phyloP scores from a whole-genome alignment of 306 rosid genomes.

The Prunus mira region DNA sequence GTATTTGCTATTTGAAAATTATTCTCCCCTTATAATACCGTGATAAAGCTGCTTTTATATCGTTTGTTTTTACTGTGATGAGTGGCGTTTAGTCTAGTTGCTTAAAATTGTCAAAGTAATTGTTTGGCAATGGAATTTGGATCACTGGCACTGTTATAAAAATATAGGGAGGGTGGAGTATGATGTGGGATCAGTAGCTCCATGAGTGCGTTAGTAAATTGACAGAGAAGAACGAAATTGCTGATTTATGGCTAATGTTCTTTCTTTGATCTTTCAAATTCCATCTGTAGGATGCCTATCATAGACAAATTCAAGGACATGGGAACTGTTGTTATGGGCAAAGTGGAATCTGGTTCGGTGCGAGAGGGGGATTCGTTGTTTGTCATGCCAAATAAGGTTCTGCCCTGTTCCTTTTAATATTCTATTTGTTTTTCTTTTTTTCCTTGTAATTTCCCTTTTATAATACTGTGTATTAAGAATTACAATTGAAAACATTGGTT shows the following conservation, averaged over 20 bases:
- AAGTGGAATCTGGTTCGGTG: conserved; percentile 86
- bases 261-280: conserved; percentile 6
- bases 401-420: not conserved
- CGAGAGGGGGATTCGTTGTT: conserved; percentile 76
- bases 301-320: conserved; percentile 91
- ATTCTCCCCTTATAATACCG: not conserved
- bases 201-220: not conserved
- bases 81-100: not conserved
- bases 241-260: not conserved
- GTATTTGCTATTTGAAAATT: not conserved
- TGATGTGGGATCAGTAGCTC: not conserved
- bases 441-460: not conserved
- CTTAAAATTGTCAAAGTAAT: not conserved
- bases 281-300: conserved; percentile 75
- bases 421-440: not conserved
- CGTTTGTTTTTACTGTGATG: not conserved
- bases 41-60: not conserved
- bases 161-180: not conserved
- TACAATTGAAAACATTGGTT: conserved; percentile 14
- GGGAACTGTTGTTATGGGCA: conserved; percentile 98
- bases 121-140: not conserved
- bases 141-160: not conserved
- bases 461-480: not conserved
- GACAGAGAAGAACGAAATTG: not conserved
- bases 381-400: conserved; percentile 97